These are phyloP conservation scores for Exophiala spinifera DNA, from an alignment of 2,329 filamentous ascomycete species.

Conservation along the genomic window DNA sequence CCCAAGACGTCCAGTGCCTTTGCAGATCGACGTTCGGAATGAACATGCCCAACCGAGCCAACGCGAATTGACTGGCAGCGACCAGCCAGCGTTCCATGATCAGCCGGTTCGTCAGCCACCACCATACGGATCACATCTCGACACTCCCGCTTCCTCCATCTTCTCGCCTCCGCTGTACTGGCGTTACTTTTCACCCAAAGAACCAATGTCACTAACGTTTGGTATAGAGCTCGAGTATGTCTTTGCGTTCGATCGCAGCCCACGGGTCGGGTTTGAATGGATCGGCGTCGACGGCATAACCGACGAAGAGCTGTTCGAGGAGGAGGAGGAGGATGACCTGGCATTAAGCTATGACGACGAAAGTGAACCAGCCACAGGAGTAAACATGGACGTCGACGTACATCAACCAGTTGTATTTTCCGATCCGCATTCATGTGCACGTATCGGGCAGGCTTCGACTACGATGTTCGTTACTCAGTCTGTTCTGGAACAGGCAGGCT, in stretches of 20 bases:
- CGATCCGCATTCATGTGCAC: neutral
- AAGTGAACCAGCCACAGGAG: too few relatives aligned
- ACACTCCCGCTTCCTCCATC: neutral
- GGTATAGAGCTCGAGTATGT: constrained; percentile 11
- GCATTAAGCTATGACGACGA: too few relatives aligned
- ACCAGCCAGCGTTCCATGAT: too few relatives aligned
- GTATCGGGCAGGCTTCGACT: neutral
- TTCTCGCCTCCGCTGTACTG: neutral
- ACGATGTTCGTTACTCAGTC: neutral
- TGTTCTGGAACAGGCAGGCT: neutral
- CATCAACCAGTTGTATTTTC: too few relatives aligned
- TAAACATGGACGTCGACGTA: too few relatives aligned
- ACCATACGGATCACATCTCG: neutral
- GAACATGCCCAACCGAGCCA: too few relatives aligned
- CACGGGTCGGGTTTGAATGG: neutral
- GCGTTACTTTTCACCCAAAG: neutral
- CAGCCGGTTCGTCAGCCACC: neutral
- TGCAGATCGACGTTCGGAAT: neutral
- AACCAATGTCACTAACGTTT: constrained; percentile 3
- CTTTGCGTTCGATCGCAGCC: neutral
- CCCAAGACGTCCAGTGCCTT: neutral
- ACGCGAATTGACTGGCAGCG: too few relatives aligned
- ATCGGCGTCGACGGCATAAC: neutral
- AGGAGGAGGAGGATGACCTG: too few relatives aligned
- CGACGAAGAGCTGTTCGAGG: neutral